Conservation (phyloP, 495 filamentous ascomycete genomes). For the Schizothecium vesticola region DNA sequence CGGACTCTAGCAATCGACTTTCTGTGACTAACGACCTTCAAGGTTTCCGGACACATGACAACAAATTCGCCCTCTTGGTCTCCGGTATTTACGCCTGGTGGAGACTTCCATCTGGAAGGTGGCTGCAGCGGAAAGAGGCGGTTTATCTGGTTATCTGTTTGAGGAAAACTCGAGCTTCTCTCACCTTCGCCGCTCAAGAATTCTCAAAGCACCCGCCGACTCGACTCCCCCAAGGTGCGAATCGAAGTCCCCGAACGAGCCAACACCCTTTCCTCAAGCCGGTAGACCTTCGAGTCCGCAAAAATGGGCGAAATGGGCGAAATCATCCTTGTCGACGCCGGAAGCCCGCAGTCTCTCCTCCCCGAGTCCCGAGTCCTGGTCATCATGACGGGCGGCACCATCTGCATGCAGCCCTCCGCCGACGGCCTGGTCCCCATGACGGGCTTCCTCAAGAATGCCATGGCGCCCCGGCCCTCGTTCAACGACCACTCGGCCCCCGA, state of each 20-base stretch:
- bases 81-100: constrained; percentile 6
- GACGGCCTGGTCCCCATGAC: constrained; percentile 64
- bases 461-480: constrained; percentile 80
- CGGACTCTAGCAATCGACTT: constrained; percentile 25
- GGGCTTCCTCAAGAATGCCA: constrained; percentile 77
- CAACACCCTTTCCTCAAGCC: background rate
- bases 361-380: constrained; percentile 79
- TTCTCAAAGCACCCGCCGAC: too few species aligned
- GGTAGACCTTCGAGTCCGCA: background rate
- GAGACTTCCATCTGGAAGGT: background rate
- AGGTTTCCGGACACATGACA: constrained; percentile 24
- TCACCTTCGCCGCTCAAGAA: background rate
- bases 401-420: constrained; percentile 78
- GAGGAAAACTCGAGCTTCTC: background rate
- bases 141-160: background rate
- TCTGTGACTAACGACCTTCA: constrained; percentile 28
- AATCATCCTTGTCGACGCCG: constrained; percentile 21
- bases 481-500: constrained; percentile 65
- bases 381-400: constrained; percentile 93
- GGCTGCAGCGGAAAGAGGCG: constrained; percentile 1
- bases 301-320: constrained; percentile 20
- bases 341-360: constrained; percentile 27
- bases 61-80: background rate
- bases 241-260: background rate
- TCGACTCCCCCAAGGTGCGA: background rate